Evolutionary conservation across 768 basidiomycete genomes (phyloP), one percentile per base, ranked within the genome.

Genomic region (Pleurotus cornucopiae): DNA sequence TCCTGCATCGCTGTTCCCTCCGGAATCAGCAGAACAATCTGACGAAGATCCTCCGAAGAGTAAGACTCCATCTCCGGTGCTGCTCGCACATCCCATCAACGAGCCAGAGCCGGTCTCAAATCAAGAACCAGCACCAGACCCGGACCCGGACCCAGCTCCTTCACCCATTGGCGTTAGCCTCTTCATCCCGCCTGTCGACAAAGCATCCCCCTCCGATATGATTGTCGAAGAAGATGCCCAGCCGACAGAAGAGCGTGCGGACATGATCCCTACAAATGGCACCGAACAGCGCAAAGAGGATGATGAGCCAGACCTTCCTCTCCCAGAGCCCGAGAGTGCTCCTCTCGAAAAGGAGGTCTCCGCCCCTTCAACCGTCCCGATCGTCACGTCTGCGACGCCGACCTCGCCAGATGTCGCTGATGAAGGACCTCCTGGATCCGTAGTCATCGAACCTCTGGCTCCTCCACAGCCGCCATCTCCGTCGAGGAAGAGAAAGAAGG

Each of bases 1-100:
- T 7, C 51, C 51, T 16, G 51, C 39, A 25, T 52, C 26, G 49
- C 61, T 7, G 64, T 67, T 21, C 54, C 64, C 13, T 61, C 69
- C 18, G 61, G 69, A 69, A 23, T 69, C 70, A 43, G 65, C 67
- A 45, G 61, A 62, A 37, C 63, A 61, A 7, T 60, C 49, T 3
- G 59, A 62, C 49, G 34, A 48, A 54, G 48, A 53, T 18, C 48
- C 55, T 38, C 57, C 30, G 41, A 58, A 48, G 49, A n/a, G 21
- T 13, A 57, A 48, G 14, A 40, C 38, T 4, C 51, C 37, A 49
- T 38, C 53, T 44, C 54, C 26, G 16, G 21, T 47, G 13, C 14
- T 48, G 34, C n/a, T 44, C 6, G 6, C 20, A n/a, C 20, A 21
- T 44, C 41, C 20, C 14, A 44, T 6, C 41, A 44, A 34, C 11